Evolutionary conservation across 2,329 filamentous ascomycete genomes (phyloP), one percentile per base, ranked within the genome.

Genomic region (Colletotrichum theobromicola): DNA sequence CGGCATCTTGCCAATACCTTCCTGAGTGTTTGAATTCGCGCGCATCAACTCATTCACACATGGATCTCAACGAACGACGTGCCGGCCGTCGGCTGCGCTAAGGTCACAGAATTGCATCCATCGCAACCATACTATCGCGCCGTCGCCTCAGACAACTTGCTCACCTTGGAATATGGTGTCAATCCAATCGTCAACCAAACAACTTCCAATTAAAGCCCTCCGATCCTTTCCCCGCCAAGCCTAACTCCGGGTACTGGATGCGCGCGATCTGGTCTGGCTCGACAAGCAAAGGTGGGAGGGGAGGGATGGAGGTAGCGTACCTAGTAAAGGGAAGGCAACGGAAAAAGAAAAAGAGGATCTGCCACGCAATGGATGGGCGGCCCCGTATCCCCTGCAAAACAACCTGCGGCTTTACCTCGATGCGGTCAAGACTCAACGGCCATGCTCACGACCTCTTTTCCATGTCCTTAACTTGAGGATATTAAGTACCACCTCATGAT

Each of bases 401-500:
- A 15, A 55, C 64, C 70, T 75, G 73, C 70, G 30, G 70, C 57
- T 65, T 74, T 64, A 26, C 64, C 73, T 70, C 58, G 35, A 75
- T 70, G 26, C 60, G 55, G 73, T 70, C 65, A 73, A 75, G 68
- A 35, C 70, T 68, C 63, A 46, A 63, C 70, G 42, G 72, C 58
- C 63, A 35, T 34, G 57, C 60, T 67, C 46, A 30, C 32, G 60
- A 68, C 69, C 28, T 67, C 57, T 61, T 65, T 50, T 57, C 37
- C 70, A 55, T n/a, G 53, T 50, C 50, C 58, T 75, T 42, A 74
- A 73, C 70, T 68, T 69, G 73, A 69, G 69, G 64, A 73, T 64
- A 75, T 75, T 69, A 74, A 75, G 73, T 75, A 69, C 70, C 70
- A 62, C 60, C 57, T 60, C 58, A 60, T 67, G 57, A 65, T 57